Evolutionary conservation across 805 yeast genomes (phyloP), one percentile per base, ranked within the genome.

Genomic region (Debaryomyces prosopidis): DNA sequence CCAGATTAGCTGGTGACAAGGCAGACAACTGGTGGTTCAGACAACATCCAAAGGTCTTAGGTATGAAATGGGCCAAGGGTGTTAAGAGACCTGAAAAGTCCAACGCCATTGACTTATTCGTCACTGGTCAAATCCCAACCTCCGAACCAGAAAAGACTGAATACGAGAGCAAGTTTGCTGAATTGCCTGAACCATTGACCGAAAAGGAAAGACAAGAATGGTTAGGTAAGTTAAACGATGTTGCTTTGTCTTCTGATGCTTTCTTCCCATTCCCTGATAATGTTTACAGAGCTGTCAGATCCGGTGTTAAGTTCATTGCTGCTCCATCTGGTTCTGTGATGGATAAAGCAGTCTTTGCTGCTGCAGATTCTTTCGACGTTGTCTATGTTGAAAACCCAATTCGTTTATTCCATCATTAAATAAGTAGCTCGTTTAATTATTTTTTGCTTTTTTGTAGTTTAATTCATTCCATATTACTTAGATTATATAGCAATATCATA

Each of bases 181-280:
- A 71, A 53, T 58, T 91, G 30, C 99, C 99, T 56, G 77, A 72
- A 57, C 96, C 96, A 43, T 77, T 94, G 57, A 84, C 96, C 42
- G 71, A 69, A 20, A 82, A 77, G 52, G 99, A 94, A 77, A 89
- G 92, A 72, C 73, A 75, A 53, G 96, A 87, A 59, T 94, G 98
- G 98, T 71, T 86, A 54, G 59, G 73, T 50, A 82, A 90, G 74
- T 79, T 90, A 68, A 81, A 75, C 48, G 84, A 88, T 58, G 99
- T 94, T 46, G 90, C 98, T 10, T 77, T 91, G 58, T 86, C 97
- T 14, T 90, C 97, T 3, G 99, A 94, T 67, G 99, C 99, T 23
- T 94, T 94, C 83, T 94, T 94, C 96, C 99, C 99, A 73, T 94
- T 94, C 94, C 94, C 98, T 55, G 99, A 94, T 71, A 94, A 94